Evolutionary conservation across 768 basidiomycete genomes (phyloP), one percentile per base, ranked within the genome.

Genomic region (Amanita phalloides): DNA sequence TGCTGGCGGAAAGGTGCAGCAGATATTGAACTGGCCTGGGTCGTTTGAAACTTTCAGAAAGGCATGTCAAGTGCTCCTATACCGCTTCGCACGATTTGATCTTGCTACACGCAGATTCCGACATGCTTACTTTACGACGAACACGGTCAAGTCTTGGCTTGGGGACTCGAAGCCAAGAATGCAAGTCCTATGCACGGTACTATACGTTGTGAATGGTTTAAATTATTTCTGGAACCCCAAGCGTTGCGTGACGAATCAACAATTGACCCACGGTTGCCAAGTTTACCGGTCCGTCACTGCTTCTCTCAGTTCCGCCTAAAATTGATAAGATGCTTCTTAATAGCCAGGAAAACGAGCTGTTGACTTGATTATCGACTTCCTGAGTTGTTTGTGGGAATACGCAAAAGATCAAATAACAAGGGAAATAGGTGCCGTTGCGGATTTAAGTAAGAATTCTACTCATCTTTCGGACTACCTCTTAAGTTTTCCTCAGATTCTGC

Each of bases 131-230:
- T 92, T 13, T 94, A 92, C 56, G 82, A 89, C 56, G 79, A 84
- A 41, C 66, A 70, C 30, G 89, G 88, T 0, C 75, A 75, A 54
- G 82, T 92, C 1, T 59, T 89, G 21, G 84, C 86, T 4, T 93
- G 90, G 90, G 90, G 90, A 1, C 66, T 91, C 46, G 86, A 91
- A 68, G 90, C 90, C 3, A 91, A 91, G 71, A 88, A 86, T 58
- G 77, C 85, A 2, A 76, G 78, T 20, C 78, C 80, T 2, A 76
- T 82, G 68, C 71, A 76, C 3, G 86, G 88, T 6, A 80, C 78
- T 9, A 69, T 67, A 14, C 67, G 72, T 51, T 76, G 75, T 55
- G 76, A 78, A 65, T 77, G 76, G 75, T 94, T 92, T 73, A 93
- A 93, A 61, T 70, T 93, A 48, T 90, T 88, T 65, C 71, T 94